Base-by-base conservation (phyloP, 225 moss, liverwort and hornwort genomes). In the Asterella californica region DNA sequence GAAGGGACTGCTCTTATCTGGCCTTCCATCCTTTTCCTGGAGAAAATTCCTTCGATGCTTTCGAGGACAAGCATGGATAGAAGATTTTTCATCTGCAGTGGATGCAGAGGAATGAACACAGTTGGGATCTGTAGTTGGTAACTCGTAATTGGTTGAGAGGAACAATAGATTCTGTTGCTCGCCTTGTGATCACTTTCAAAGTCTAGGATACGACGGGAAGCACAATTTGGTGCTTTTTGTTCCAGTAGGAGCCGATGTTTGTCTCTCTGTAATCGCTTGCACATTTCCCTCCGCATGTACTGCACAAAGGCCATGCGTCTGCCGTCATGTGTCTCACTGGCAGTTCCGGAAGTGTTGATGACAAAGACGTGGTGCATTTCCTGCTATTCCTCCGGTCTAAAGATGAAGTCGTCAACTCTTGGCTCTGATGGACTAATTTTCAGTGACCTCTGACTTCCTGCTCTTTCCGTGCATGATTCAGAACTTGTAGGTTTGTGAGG, bases 311-410 rank as follows among this genome's bases (percentile, higher is more conserved):
- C 36, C 45, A 70, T 74, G 42, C 79, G 60, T 77, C 37, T 59
- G 77, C 82, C 67, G 71, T 32, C 37, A 83, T 86, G 83, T 86
- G 83, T 81, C 69, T 81, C 64, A 79, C 81, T 17, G 70, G 47
- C 48, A 37, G 78, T 59, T 73, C 74, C 46, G 52, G 66, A 63
- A 80, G 52, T 29, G 81, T 70, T 57, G 83, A 75, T 64, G 53
- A 53, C 59, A 36, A 30, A 21, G n/a, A 65, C 67, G 70, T 68
- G 83, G 86, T 86, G 82, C 86, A 63, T 66, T 82, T 46, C 69
- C 76, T 42, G 49, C 82, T 79, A 73, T 69, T 74, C 29, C 42
- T 9, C 19, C 33, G 42, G 48, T n/a, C 38, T 29, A 64, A 27
- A 25, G 49, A 72, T 24, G 21, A n/a, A n/a, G 15, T n/a, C 49